Conservation (phyloP, 164 flowering plant species). For the Vitis labrusca region DNA sequence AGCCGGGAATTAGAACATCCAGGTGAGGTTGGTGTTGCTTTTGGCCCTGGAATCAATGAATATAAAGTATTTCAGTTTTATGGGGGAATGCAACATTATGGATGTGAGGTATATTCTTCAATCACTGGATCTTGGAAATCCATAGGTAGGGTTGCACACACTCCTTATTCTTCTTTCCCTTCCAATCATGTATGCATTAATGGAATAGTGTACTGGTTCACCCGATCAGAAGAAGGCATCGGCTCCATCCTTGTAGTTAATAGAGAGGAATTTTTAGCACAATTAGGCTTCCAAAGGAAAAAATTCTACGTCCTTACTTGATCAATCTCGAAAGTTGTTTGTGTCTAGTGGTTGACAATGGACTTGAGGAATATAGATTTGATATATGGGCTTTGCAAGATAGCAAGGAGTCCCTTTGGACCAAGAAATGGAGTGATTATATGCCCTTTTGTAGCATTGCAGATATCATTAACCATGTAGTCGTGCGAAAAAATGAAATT, state of each 20-base stretch:
- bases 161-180: not conserved
- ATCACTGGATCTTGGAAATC: constrained; percentile 8
- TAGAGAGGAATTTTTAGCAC: too few species aligned
- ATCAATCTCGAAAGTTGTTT: too few species aligned
- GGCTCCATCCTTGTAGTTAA: not conserved
- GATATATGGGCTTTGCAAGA: too few species aligned
- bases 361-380: too few species aligned
- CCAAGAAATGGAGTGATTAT: too few species aligned
- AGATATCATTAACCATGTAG: too few species aligned
- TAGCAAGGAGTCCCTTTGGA: too few species aligned
- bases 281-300: too few species aligned
- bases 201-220: constrained; percentile 8
- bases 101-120: constrained; percentile 9
- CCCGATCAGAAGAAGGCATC: not conserved
- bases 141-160: constrained; percentile 1
- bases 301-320: too few species aligned
- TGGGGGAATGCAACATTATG: not conserved
- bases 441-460: too few species aligned
- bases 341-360: too few species aligned
- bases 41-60: constrained; percentile 14
- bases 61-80: constrained; percentile 23
- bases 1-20: not conserved
- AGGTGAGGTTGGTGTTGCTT: constrained; percentile 14
- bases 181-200: constrained; percentile 5
- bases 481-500: too few species aligned